Evolutionary conservation across 2,329 filamentous ascomycete species (phyloP).

Genomic region (Ceratocystis huliohia): DNA sequence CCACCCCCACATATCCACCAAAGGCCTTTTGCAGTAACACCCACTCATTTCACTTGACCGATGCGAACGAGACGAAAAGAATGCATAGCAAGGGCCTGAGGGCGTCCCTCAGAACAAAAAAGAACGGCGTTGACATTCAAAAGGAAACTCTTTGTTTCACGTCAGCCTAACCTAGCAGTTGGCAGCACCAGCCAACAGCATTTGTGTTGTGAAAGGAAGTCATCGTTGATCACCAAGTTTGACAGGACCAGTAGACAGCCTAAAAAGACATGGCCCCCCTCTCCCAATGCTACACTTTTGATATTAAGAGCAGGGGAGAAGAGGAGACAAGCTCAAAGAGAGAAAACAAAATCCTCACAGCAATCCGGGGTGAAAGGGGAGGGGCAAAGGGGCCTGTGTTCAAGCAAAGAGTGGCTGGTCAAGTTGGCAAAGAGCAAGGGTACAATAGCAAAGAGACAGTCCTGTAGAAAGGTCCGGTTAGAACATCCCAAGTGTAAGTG

Average conservation of each 20-base stretch:
- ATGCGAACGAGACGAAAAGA: background rate
- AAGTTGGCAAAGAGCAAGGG: background rate
- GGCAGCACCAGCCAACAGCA: background rate
- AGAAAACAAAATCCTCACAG: constrained; percentile 4
- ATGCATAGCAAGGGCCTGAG: no score
- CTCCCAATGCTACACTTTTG: background rate
- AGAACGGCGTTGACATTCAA: background rate
- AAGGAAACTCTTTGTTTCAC: background rate
- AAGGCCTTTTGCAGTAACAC: background rate
- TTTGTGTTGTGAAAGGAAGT: background rate
- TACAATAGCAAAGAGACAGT: background rate
- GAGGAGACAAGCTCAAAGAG: background rate
- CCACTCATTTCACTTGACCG: background rate
- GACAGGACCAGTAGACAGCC: constrained; percentile 1
- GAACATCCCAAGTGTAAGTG: background rate
- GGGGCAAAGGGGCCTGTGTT: background rate
- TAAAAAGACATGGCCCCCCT: background rate
- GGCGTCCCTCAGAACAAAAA: no score
- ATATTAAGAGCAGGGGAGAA: constrained; percentile 7
- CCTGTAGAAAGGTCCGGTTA: background rate
- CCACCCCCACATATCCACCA: background rate
- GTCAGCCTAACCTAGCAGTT: background rate
- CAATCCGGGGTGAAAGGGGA: background rate
- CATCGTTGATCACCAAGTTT: background rate
- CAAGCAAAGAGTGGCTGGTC: background rate